These are phyloP conservation scores for Phlebopus sp. DNA, from an alignment of 1,284 basidiomycete genomes.

Conservation along the genomic window DNA sequence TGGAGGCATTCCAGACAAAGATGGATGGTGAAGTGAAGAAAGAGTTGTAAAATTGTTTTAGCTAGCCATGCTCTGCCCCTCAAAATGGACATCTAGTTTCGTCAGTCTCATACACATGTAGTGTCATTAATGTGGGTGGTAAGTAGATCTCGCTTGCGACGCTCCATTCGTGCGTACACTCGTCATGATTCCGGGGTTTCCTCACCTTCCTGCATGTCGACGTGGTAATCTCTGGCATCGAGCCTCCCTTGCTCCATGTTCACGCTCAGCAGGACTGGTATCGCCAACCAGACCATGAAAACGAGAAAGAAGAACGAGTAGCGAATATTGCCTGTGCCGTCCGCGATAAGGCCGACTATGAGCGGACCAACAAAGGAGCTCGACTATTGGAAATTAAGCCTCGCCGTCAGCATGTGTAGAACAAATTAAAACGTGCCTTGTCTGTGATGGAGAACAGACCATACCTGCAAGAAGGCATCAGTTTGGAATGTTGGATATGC, in stretches of 20 bases:
- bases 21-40: slow-evolving; percentile 27
- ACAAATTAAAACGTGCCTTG: slow-evolving; percentile 48
- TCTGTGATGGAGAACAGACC: slow-evolving; percentile 87
- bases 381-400: slow-evolving; percentile 47
- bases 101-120: neutral
- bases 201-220: slow-evolving; percentile 1
- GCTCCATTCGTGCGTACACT: neutral
- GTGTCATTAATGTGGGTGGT: neutral
- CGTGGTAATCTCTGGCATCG: slow-evolving; percentile 58
- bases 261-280: slow-evolving; percentile 73
- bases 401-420: neutral
- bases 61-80: neutral
- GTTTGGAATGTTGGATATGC: neutral
- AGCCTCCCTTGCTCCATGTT: slow-evolving; percentile 64
- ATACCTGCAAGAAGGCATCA: slow-evolving; percentile 39
- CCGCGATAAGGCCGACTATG: slow-evolving; percentile 82
- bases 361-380: slow-evolving; percentile 88
- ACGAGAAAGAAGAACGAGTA: slow-evolving; percentile 87
- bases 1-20: slow-evolving; percentile 58
- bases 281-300: slow-evolving; percentile 72
- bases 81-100: neutral
- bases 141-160: neutral
- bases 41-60: slow-evolving; percentile 11
- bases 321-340: slow-evolving; percentile 84
- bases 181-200: neutral